These are phyloP conservation scores for Vicia villosa DNA, from an alignment of 306 rosid genomes.

Conservation along the genomic window DNA sequence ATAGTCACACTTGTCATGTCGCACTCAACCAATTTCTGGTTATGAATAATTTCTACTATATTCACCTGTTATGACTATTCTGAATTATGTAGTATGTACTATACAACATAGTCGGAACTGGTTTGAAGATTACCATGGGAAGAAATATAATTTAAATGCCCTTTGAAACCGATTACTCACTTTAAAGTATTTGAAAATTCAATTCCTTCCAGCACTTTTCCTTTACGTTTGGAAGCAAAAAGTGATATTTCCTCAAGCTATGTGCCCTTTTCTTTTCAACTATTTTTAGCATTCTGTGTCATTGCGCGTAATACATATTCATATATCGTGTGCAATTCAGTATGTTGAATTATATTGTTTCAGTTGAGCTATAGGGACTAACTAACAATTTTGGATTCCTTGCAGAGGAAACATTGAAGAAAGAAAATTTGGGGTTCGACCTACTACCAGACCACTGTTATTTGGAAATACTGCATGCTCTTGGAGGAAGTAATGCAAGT, in stretches of 20 bases:
- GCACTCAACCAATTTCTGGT: neutral
- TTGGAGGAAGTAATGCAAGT: constrained; percentile 16
- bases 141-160: neutral
- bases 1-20: neutral
- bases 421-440: neutral
- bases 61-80: neutral
- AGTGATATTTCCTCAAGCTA: neutral
- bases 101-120: neutral
- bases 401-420: constrained; percentile 64
- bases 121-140: constrained; percentile 18
- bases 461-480: constrained; percentile 3
- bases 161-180: neutral
- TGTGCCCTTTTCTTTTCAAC: neutral
- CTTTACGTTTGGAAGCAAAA: neutral
- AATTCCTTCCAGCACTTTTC: neutral
- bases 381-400: constrained; percentile 34
- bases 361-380: neutral
- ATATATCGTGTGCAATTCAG: constrained; percentile 10
- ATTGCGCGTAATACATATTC: neutral
- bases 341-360: constrained; percentile 15
- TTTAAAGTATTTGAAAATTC: constrained; percentile 5
- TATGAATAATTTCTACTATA: constrained; percentile 9
- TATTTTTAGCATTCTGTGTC: constrained; percentile 1
- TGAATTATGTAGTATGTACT: neutral
- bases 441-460: neutral